Evolutionary conservation across 768 basidiomycete genomes (phyloP).

Genomic region (Trichaptum fuscoviolaceum): DNA sequence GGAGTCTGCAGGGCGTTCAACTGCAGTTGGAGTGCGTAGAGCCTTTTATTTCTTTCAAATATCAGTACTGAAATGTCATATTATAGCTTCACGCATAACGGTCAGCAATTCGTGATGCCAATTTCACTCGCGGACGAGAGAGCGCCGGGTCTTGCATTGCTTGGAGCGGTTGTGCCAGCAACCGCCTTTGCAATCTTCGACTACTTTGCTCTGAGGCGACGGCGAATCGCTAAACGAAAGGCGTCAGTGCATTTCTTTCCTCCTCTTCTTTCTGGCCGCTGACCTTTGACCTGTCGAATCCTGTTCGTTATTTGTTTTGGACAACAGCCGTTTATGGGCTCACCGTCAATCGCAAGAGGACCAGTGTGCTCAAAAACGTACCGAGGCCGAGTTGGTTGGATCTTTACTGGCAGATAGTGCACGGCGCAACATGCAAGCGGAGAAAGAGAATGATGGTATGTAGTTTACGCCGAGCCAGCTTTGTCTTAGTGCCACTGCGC

Average conservation of each 20-base stretch:
- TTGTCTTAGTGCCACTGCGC: conserved; percentile 6
- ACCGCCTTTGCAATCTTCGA: conserved; percentile 47
- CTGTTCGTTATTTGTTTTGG: too few species aligned
- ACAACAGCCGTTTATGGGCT: conserved; percentile 56
- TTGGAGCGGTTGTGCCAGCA: conserved; percentile 51
- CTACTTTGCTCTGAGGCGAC: conserved; percentile 52
- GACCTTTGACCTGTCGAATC: conserved; percentile 6
- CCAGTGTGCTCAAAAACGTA: conserved; percentile 54
- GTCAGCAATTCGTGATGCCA: conserved; percentile 54
- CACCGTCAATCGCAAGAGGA: conserved; percentile 59
- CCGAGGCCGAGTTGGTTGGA: conserved; percentile 58
- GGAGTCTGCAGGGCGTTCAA: conserved; percentile 43
- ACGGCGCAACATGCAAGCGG: conserved; percentile 53
- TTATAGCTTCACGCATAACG: conserved; percentile 47
- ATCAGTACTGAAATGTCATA: conserved; percentile 10
- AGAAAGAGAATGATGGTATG: conserved; percentile 64
- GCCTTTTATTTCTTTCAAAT: conserved; percentile 9
- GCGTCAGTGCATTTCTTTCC: conserved; percentile 35
- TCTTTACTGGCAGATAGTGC: conserved; percentile 65
- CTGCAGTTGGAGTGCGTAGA: conserved; percentile 49
- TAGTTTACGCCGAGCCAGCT: not conserved
- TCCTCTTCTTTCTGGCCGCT: conserved; percentile 10
- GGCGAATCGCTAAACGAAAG: conserved; percentile 45
- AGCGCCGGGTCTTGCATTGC: conserved; percentile 42
- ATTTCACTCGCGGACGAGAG: conserved; percentile 49